Evolutionary conservation across 176 grass and related monocot genomes (phyloP), one percentile per base, ranked within the genome.

Genomic region (Aegilops umbellulata): DNA sequence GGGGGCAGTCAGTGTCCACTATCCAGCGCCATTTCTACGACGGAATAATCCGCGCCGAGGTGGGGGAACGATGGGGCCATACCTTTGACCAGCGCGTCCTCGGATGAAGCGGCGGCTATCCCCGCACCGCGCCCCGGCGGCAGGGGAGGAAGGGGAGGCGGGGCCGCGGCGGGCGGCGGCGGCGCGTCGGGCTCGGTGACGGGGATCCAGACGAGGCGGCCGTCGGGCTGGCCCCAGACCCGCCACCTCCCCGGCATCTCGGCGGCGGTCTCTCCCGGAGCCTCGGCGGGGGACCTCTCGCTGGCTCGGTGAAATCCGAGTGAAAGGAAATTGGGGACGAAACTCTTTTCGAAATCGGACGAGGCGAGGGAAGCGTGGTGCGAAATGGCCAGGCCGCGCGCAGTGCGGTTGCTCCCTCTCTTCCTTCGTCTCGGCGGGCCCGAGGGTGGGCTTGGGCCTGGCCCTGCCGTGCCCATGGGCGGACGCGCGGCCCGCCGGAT

Each of bases 121-220:
- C 2, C 42, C 60, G 10, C 10, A n/a, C 62, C 73, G 15, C 1
- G 6, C 44, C 32, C 31, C 82, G 13, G 75, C 31, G 24, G 42
- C 2, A 53, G 30, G 38, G 7, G 42, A 53, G 27, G 30, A 20
- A 32, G 17, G n/a, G 15, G 20, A 22, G 78, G 62, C 63, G 26
- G 51, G 2, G 57, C 76, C 19, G 77, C 42, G 17, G 46, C 10
- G 3, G 30, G 2, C 16, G 78, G 39, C 12, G 27, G 51, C 24
- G 75, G 60, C 0, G 60, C 9, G 6, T 51, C 72, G 44, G 34
- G 6, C 44, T 53, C 81, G 76, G 69, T 1, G 27, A 77, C 76
- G 29, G 85, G 85, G 49, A 87, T 13, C 89, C 89, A 91, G 22
- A 84, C 22, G 69, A 87, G 77, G 76, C 61, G 31, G n/a, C 89